These are phyloP conservation scores for Magnaporthiopsis rhizophila DNA, from an alignment of 2,329 filamentous ascomycete species.

Conservation along the genomic window DNA sequence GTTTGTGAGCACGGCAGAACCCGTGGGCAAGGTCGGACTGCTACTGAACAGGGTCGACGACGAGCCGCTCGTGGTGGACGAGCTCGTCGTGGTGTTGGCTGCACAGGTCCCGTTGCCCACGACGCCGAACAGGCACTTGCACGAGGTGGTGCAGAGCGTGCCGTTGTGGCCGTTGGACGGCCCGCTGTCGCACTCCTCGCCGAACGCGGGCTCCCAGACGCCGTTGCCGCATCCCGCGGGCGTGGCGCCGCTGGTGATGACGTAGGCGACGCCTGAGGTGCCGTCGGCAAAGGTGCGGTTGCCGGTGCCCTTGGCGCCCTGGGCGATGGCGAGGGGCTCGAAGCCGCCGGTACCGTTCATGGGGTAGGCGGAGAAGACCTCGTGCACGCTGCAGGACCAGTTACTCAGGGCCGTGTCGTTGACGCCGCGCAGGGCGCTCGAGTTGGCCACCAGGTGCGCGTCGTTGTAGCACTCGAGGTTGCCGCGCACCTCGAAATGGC, in stretches of 20 bases:
- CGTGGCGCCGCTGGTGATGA: slow-evolving; percentile 31
- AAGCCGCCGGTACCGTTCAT: slow-evolving; percentile 26
- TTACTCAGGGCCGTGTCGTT: slow-evolving; percentile 29
- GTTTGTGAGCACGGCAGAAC: slow-evolving; percentile 1
- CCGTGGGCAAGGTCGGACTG: neutral
- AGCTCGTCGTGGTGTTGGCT: slow-evolving; percentile 5
- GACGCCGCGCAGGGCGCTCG: slow-evolving; percentile 23
- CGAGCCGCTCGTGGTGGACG: neutral
- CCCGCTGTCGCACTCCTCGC: slow-evolving; percentile 34
- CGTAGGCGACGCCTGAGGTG: slow-evolving; percentile 31
- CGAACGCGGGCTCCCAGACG: slow-evolving; percentile 21
- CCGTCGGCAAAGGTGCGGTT: slow-evolving; percentile 26
- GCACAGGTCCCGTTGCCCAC: slow-evolving; percentile 10
- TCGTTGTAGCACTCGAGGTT: slow-evolving; percentile 30
- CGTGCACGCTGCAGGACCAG: slow-evolving; percentile 34
- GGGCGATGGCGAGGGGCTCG: slow-evolving; percentile 30
- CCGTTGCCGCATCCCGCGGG: slow-evolving; percentile 33
- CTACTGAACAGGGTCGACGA: neutral
- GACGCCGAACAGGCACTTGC: slow-evolving; percentile 26
- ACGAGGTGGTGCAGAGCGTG: slow-evolving; percentile 29
- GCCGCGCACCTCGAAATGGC: slow-evolving; percentile 30
- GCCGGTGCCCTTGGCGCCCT: slow-evolving; percentile 25
- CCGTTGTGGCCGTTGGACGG: slow-evolving; percentile 21
- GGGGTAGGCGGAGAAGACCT: slow-evolving; percentile 30
- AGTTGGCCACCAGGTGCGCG: slow-evolving; percentile 30